Conservation (phyloP, 208 protist genomes). For the Strigomonas culicis region DNA sequence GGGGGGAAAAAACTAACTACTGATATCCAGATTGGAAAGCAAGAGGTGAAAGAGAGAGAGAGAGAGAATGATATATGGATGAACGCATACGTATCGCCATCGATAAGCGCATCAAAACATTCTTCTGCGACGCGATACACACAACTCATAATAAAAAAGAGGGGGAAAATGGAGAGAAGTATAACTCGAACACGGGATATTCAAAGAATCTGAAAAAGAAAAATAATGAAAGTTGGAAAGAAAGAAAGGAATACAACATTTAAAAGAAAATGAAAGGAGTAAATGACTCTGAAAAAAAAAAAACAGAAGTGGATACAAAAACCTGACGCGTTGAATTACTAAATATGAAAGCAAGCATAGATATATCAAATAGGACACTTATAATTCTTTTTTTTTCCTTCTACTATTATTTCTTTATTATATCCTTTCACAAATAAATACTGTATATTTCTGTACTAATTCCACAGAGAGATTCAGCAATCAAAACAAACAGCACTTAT, state of each 20-base stretch:
- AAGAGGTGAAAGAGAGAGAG: not conserved
- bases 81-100: no score
- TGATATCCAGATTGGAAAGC: slow-evolving; percentile 2
- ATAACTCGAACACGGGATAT: not conserved
- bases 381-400: not conserved
- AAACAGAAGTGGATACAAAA: slow-evolving; percentile 12
- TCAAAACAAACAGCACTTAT: no score
- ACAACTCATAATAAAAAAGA: no score
- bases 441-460: slow-evolving; percentile 7
- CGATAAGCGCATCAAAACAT: no score
- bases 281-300: slow-evolving; percentile 3
- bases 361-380: slow-evolving; percentile 10
- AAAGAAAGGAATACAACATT: slow-evolving; percentile 3
- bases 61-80: slow-evolving; percentile 8
- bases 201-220: slow-evolving; percentile 13
- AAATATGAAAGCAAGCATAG: not conserved
- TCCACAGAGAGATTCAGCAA: no score
- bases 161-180: slow-evolving; percentile 3
- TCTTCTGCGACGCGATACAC: no score
- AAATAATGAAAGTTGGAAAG: slow-evolving; percentile 4
- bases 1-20: no score
- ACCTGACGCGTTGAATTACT: not conserved
- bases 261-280: slow-evolving; percentile 13
- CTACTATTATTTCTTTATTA: slow-evolving; percentile 7
- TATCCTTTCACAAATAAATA: slow-evolving; percentile 11